Conservation (phyloP, 495 filamentous ascomycete genomes). For the Penicillium flavigenum region DNA sequence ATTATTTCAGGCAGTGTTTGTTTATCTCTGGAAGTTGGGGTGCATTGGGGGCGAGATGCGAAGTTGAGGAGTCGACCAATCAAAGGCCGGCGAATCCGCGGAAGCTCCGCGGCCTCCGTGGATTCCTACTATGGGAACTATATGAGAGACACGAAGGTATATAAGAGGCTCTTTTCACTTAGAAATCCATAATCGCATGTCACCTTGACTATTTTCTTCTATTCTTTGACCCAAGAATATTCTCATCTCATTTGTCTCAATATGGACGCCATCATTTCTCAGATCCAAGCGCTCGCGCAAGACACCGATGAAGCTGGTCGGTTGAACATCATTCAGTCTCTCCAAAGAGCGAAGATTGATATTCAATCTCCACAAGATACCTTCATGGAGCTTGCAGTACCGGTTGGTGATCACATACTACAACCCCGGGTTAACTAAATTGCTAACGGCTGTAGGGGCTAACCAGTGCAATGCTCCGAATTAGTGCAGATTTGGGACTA, state of each 20-base stretch:
- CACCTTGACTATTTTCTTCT: not conserved
- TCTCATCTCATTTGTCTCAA: not conserved
- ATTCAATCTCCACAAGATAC: conserved; percentile 26
- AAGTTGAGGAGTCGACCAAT: conserved; percentile 15
- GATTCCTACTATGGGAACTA: not conserved
- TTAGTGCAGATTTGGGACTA: conserved; percentile 37
- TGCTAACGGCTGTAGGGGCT: conserved; percentile 21
- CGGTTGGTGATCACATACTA: conserved; percentile 13
- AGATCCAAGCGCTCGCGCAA: conserved; percentile 24
- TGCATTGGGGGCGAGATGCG: conserved; percentile 1
- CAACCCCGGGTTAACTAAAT: not conserved
- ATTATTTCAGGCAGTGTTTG: not conserved
- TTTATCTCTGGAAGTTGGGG: not conserved
- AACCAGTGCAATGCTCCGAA: conserved; percentile 23
- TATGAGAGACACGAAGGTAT: conserved; percentile 1
- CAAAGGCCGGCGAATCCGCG: conserved; percentile 18
- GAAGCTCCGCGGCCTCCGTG: conserved; percentile 20
- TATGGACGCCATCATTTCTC: conserved; percentile 32
- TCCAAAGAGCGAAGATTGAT: conserved; percentile 19
- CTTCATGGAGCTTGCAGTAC: conserved; percentile 18
- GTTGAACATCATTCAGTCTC: conserved; percentile 21
- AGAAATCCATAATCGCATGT: not conserved
- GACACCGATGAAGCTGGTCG: conserved; percentile 25
- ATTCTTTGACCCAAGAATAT: not conserved
- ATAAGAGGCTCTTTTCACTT: conserved; percentile 5